Conservation (phyloP, 768 basidiomycete species). For the Naematelia encephala region DNA sequence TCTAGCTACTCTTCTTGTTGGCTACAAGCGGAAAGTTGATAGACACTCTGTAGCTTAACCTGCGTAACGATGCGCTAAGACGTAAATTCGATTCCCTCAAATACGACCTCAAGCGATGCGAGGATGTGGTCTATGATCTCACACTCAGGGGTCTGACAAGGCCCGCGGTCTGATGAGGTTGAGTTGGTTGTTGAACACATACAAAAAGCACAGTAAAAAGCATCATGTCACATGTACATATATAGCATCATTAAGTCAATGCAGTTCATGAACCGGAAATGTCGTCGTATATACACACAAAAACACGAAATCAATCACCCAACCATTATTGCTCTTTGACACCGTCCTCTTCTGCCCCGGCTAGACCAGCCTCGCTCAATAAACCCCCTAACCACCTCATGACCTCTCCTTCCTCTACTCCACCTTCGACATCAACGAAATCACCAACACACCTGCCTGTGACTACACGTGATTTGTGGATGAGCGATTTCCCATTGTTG, state of each 20-base stretch:
- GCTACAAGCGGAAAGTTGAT: neutral
- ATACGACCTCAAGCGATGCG: slow-evolving; percentile 54
- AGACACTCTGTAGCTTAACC: slow-evolving; percentile 46
- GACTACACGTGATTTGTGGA: slow-evolving; percentile 63
- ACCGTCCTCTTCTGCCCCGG: slow-evolving; percentile 29
- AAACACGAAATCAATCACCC: no score
- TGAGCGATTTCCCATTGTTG: slow-evolving; percentile 77
- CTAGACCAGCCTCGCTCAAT: slow-evolving; percentile 30
- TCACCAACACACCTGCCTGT: slow-evolving; percentile 60
- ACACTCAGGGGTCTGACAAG: slow-evolving; percentile 18
- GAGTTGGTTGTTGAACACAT: neutral
- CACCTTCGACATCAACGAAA: slow-evolving; percentile 79
- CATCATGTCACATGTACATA: slow-evolving; percentile 1
- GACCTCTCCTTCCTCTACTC: slow-evolving; percentile 70
- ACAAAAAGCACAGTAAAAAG: neutral
- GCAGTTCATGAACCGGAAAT: no score
- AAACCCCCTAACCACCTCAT: slow-evolving; percentile 69
- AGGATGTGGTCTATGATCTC: slow-evolving; percentile 54
- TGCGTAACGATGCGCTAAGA: slow-evolving; percentile 53
- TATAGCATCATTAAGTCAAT: neutral
- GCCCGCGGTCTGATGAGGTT: neutral
- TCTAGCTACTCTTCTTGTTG: neutral
- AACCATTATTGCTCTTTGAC: slow-evolving; percentile 24
- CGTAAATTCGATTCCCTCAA: slow-evolving; percentile 53
- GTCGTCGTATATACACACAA: no score